A percentile compares a stretch with the other conserved stretches of the same genome.
phyloP scores from a whole-genome alignment of 768 basidiomycete genomes.

The Paxillus rubicundulus region DNA sequence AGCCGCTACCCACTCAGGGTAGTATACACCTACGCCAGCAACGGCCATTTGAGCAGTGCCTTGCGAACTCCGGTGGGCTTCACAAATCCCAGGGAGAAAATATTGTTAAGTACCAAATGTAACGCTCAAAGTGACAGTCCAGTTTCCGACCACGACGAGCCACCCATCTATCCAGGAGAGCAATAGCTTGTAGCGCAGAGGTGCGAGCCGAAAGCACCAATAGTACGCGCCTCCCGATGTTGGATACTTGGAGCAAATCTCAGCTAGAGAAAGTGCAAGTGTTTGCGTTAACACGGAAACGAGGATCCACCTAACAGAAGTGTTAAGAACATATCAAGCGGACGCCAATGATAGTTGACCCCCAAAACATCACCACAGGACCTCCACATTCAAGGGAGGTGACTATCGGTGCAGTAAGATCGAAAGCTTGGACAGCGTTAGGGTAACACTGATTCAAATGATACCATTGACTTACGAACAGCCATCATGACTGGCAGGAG shows the following conservation, averaged over 20 bases:
- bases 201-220: constrained; percentile 62
- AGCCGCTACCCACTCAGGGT: constrained; percentile 55
- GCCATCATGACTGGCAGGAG: constrained; percentile 51
- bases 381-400: constrained; percentile 57
- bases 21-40: constrained; percentile 55
- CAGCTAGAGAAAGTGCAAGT: constrained; percentile 53
- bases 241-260: constrained; percentile 59
- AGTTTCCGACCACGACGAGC: constrained; percentile 66
- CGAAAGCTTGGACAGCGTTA: constrained; percentile 43
- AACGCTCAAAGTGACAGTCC: constrained; percentile 63
- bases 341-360: constrained; percentile 30
- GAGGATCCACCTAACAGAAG: constrained; percentile 43
- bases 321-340: neutral
- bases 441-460: neutral
- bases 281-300: constrained; percentile 49
- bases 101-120: constrained; percentile 44
- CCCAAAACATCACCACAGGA: constrained; percentile 58
- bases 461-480: constrained; percentile 45
- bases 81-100: neutral
- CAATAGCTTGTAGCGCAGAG: constrained; percentile 48
- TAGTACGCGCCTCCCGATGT: constrained; percentile 64
- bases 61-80: constrained; percentile 16
- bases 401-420: constrained; percentile 55
- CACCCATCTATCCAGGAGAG: constrained; percentile 68
- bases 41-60: constrained; percentile 60